Conservation (phyloP, 345 rosid genomes). For the Boechera divaricarpa region DNA sequence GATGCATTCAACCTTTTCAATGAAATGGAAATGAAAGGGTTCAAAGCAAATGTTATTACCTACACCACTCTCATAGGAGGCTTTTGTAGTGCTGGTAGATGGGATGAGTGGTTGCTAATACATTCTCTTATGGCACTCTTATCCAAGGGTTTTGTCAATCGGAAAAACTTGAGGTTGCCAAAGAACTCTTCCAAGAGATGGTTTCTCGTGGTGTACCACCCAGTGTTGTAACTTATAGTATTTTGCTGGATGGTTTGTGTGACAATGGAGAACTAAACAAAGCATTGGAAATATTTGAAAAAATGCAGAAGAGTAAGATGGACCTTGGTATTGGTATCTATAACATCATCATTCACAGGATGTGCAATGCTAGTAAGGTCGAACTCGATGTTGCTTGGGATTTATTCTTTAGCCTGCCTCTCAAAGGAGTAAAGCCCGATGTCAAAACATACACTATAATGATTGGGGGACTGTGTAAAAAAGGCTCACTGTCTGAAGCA, state of each 20-base stretch:
- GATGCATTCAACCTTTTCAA: neutral
- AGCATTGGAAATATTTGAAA: neutral
- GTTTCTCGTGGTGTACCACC: neutral
- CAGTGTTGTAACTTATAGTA: slow-evolving; percentile 6
- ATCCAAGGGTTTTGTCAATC: slow-evolving; percentile 32
- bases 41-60: neutral
- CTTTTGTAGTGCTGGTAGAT: slow-evolving; percentile 6
- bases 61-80: neutral
- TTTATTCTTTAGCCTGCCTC: slow-evolving; percentile 14
- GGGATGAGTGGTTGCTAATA: slow-evolving; percentile 26
- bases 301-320: slow-evolving; percentile 10
- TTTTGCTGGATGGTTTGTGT: slow-evolving; percentile 42
- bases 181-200: slow-evolving; percentile 42
- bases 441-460: slow-evolving; percentile 15
- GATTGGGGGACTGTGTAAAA: slow-evolving; percentile 36
- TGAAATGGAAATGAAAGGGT: neutral
- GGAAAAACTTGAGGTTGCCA: slow-evolving; percentile 37
- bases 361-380: neutral
- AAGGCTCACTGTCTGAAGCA: slow-evolving; percentile 27
- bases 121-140: slow-evolving; percentile 36
- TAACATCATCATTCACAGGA: slow-evolving; percentile 43
- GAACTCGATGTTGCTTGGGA: slow-evolving; percentile 14
- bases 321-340: slow-evolving; percentile 2
- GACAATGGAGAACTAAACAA: slow-evolving; percentile 31
- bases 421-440: slow-evolving; percentile 29